A percentile compares a stretch with the other conserved stretches of the same genome.
These are phyloP conservation scores for Alloascoidea hylecoeti DNA, from an alignment of 805 yeast species.

Conservation along the genomic window DNA sequence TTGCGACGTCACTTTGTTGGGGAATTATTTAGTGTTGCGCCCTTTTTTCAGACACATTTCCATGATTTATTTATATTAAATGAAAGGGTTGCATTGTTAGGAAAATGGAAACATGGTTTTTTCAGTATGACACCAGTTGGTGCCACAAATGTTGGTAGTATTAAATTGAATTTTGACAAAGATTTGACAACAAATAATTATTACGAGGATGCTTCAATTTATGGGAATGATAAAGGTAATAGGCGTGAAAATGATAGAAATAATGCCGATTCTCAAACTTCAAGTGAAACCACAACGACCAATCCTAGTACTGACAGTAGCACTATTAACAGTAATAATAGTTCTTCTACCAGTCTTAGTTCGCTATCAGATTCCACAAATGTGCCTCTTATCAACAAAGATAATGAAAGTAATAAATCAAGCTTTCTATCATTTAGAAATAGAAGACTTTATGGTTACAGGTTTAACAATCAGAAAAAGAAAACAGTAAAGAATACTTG, in stretches of 20 bases:
- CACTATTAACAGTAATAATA: neutral
- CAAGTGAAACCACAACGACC: conserved; percentile 4
- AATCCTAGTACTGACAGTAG: neutral
- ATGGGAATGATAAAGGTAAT: neutral
- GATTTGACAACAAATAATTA: conserved; percentile 74
- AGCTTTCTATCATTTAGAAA: neutral
- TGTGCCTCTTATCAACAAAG: too few species aligned
- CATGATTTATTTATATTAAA: conserved; percentile 81
- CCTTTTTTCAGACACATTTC: conserved; percentile 82
- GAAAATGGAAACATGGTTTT: conserved; percentile 94
- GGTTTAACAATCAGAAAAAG: conserved; percentile 16
- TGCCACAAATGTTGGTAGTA: conserved; percentile 96
- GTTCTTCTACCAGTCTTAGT: conserved; percentile 9
- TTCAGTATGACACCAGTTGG: conserved; percentile 99
- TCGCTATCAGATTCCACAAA: too few species aligned
- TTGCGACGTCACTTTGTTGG: conserved; percentile 92
- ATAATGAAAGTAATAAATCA: conserved; percentile 7
- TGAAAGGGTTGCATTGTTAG: conserved; percentile 90
- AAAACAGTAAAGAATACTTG: conserved; percentile 62
- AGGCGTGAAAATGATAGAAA: conserved; percentile 2
- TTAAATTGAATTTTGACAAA: conserved; percentile 81
- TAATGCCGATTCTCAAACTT: conserved; percentile 1
- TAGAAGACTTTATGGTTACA: too few species aligned
- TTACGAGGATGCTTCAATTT: conserved; percentile 18
- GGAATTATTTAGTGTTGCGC: conserved; percentile 90